phyloP scores from a whole-genome alignment of 345 rosid species.

The Nephelium lappaceum region DNA sequence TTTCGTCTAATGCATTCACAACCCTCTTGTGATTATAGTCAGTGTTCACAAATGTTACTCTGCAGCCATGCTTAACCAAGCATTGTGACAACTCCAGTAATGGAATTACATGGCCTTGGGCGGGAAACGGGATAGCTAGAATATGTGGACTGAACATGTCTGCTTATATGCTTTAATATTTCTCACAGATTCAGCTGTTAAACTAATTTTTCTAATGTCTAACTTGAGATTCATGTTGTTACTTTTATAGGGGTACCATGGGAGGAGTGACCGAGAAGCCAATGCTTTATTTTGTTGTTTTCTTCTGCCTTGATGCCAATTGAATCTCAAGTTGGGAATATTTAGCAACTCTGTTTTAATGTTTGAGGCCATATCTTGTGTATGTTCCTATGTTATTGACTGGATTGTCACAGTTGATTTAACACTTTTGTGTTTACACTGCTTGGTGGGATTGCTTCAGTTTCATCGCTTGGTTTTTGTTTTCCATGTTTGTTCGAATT shows the following conservation, averaged over 20 bases:
- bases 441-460: too few relatives aligned
- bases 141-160: background rate
- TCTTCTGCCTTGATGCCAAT: background rate
- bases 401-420: too few relatives aligned
- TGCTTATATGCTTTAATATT: too few relatives aligned
- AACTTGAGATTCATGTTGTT: too few relatives aligned
- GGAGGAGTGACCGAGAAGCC: background rate
- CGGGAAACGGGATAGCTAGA: constrained; percentile 23
- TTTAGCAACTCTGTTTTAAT: background rate
- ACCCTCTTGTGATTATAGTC: constrained; percentile 19
- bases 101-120: constrained; percentile 25
- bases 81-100: constrained; percentile 15
- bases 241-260: too few relatives aligned
- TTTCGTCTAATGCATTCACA: background rate
- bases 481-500: too few relatives aligned
- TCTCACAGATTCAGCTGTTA: too few relatives aligned
- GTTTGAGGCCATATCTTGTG: background rate
- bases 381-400: too few relatives aligned
- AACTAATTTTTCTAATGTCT: too few relatives aligned
- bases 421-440: too few relatives aligned
- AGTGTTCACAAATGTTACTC: constrained; percentile 20
- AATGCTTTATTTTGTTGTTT: constrained; percentile 7
- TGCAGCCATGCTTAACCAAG: constrained; percentile 20
- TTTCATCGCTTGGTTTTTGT: too few relatives aligned
- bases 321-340: background rate